Evolutionary conservation across 2,329 filamentous ascomycete species (phyloP), one percentile per base, ranked within the genome.

Genomic region (Stagonosporopsis tanaceti): DNA sequence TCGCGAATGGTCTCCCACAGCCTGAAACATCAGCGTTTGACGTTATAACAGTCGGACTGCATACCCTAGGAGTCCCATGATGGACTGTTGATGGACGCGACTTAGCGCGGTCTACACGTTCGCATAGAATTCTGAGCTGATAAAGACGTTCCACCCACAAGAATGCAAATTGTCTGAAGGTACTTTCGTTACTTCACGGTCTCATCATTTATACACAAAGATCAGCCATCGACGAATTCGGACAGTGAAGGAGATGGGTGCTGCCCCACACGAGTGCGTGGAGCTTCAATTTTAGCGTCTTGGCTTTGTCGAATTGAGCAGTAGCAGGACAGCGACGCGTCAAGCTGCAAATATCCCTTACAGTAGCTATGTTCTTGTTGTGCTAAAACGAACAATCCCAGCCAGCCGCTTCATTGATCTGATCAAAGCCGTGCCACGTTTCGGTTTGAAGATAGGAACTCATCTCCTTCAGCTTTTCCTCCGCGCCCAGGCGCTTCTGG

Each of bases 1-100:
- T 75, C 25, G 6, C 47, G 47, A 17, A 80, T 68, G 9, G 76
- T 63, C 12, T 77, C 70, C 76, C 76, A 80, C 1, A 80, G 60
- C 52, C 76, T 67, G 1, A 2, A 1, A 14, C 0, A 22, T 64
- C 39, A 66, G 50, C 34, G 37, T 4, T 14, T 12, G 14, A 17
- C 3, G 22, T 25, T 11, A 6, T 22, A 12, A 3, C 7, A 14
- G 6, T 11, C 3, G 7, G 7, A 3, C 4, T 7, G 4, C 27
- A 20, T 62, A 69, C 68, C 59, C 58, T 30, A 63, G 53, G 28
- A 69, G 57, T 17, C 69, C 69, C 69, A 70, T 71, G 46, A 25
- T 25, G 24, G 25, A n/a, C 22, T n/a, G 35, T 39, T 15, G 42
- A 20, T 17, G 35, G 20, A 35, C 50, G 50, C 37, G 42, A 27